Conservation (phyloP, 371 early-diverging fungal genomes). For the Circinella minor region DNA sequence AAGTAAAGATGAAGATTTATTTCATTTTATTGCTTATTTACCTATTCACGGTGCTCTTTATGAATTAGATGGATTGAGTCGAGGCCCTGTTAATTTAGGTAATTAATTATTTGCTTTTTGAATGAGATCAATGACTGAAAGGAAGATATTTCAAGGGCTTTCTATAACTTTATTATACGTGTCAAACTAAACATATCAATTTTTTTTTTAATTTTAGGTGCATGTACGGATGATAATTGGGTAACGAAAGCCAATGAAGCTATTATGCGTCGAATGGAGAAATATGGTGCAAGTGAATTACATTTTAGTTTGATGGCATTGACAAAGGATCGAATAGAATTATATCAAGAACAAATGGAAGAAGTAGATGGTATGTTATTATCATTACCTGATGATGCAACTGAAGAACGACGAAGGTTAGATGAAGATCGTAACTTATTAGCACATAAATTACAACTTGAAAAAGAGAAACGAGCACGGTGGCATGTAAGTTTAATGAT, state of each 20-base stretch:
- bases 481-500: constrained; percentile 49
- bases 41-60: constrained; percentile 81
- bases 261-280: constrained; percentile 75
- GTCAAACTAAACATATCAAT: too few species aligned
- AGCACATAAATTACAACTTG: constrained; percentile 50
- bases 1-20: constrained; percentile 78
- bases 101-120: constrained; percentile 7
- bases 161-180: too few species aligned
- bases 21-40: constrained; percentile 89
- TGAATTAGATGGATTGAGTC: constrained; percentile 87
- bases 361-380: constrained; percentile 48
- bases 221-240: constrained; percentile 73
- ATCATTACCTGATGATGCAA: constrained; percentile 49
- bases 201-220: constrained; percentile 35
- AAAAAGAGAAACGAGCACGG: constrained; percentile 50
- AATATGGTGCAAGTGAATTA: constrained; percentile 69
- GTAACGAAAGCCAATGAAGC: constrained; percentile 68
- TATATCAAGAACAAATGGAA: constrained; percentile 56
- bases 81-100: constrained; percentile 73
- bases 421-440: constrained; percentile 36
- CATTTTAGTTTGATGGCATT: constrained; percentile 91
- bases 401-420: constrained; percentile 29
- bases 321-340: constrained; percentile 66
- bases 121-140: too few species aligned
- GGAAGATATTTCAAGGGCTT: too few species aligned